Percentiles rank a stretch among this genome's conserved stretches.
Evolutionary conservation across 1,139 yeast species (phyloP).

Genomic region (Nakaseomyces nivariensis): DNA sequence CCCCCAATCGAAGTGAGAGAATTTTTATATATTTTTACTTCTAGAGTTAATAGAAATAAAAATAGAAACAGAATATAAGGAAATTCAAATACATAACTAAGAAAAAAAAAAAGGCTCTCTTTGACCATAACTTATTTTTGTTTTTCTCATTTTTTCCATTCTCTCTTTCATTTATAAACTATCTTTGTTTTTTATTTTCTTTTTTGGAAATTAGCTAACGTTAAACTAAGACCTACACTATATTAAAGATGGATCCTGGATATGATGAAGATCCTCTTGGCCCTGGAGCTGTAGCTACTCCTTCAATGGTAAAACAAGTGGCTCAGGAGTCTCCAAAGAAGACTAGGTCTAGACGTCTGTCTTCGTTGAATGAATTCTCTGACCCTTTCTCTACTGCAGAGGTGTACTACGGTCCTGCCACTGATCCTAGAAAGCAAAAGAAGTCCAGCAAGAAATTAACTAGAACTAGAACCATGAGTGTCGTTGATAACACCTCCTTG

Average conservation of each 20-base stretch:
- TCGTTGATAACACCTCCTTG: constrained; percentile 26
- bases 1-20: too few species aligned
- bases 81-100: too few species aligned
- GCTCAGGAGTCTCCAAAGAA: not conserved
- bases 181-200: too few species aligned
- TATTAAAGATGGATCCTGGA: not conserved
- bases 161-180: too few species aligned
- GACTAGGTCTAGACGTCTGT: constrained; percentile 11
- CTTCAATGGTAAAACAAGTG: not conserved
- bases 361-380: constrained; percentile 25
- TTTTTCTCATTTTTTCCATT: too few species aligned
- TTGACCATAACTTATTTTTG: too few species aligned
- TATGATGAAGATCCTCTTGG: constrained; percentile 1
- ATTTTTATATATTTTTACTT: too few species aligned
- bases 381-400: constrained; percentile 66
- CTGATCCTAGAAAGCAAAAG: constrained; percentile 38
- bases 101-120: too few species aligned
- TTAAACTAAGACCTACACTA: too few species aligned
- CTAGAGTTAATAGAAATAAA: too few species aligned
- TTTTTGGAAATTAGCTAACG: too few species aligned
- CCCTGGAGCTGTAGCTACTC: constrained; percentile 1
- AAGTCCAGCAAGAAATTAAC: constrained; percentile 4
- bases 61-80: too few species aligned
- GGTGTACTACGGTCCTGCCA: constrained; percentile 57
- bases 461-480: constrained; percentile 34